phyloP scores from a whole-genome alignment of 768 basidiomycete genomes.

The Kwoniella pini region DNA sequence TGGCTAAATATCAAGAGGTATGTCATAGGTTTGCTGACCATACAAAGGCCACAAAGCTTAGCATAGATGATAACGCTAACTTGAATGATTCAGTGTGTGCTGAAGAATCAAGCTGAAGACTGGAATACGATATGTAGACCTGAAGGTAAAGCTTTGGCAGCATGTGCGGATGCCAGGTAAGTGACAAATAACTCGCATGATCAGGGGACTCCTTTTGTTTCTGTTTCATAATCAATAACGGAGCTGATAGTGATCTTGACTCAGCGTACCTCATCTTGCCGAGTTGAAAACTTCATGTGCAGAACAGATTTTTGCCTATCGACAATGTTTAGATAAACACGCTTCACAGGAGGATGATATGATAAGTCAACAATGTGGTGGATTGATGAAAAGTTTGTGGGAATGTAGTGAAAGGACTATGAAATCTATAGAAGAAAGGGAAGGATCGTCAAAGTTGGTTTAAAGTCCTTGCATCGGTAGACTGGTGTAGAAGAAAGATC shows the following conservation, averaged over 20 bases:
- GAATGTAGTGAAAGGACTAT: slow-evolving; percentile 48
- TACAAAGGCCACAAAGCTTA: too few relatives aligned
- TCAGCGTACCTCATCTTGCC: slow-evolving; percentile 48
- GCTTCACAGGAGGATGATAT: slow-evolving; percentile 33
- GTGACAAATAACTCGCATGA: neutral
- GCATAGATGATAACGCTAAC: too few relatives aligned
- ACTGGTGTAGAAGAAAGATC: too few relatives aligned
- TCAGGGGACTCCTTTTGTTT: neutral
- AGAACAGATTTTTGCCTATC: slow-evolving; percentile 40
- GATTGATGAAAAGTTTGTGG: slow-evolving; percentile 48
- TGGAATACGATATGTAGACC: slow-evolving; percentile 46
- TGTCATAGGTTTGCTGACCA: too few relatives aligned
- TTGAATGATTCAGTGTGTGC: slow-evolving; percentile 38
- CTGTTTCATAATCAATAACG: too few relatives aligned
- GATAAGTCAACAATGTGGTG: slow-evolving; percentile 36
- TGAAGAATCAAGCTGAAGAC: slow-evolving; percentile 46
- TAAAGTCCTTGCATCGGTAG: too few relatives aligned
- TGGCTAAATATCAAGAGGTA: slow-evolving; percentile 52
- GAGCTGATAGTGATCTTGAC: too few relatives aligned
- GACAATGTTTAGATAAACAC: slow-evolving; percentile 43
- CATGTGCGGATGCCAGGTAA: slow-evolving; percentile 49
- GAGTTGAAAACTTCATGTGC: slow-evolving; percentile 46
- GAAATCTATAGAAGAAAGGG: slow-evolving; percentile 24
- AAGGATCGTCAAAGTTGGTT: neutral
- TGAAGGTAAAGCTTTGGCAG: slow-evolving; percentile 40